A percentile compares a stretch with the other conserved stretches of the same genome.
These are phyloP conservation scores for Calcarisporium arbuscula DNA, from an alignment of 2,329 filamentous ascomycete genomes.

Conservation along the genomic window DNA sequence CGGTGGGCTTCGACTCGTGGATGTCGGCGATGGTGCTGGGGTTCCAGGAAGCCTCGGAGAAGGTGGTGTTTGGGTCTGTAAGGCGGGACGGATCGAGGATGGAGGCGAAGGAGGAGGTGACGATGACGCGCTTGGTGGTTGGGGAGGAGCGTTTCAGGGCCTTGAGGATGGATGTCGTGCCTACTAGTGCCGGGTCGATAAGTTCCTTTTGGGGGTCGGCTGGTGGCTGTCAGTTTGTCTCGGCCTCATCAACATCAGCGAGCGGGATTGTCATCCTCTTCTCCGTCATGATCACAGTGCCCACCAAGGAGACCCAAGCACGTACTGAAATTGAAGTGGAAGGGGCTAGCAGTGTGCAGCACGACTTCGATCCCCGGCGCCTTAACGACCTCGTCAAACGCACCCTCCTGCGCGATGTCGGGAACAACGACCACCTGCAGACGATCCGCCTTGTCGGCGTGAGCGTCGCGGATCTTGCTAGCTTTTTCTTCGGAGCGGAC, in stretches of 20 bases:
- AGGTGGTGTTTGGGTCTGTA: constrained; percentile 31
- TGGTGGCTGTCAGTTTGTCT: constrained; percentile 8
- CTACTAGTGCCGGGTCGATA: constrained; percentile 51
- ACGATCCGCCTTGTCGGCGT: constrained; percentile 38
- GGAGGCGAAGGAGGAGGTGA: constrained; percentile 52
- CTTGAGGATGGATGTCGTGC: constrained; percentile 63
- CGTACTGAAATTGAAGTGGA: constrained; percentile 46
- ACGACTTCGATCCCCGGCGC: constrained; percentile 47
- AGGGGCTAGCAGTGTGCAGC: constrained; percentile 55
- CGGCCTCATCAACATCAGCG: neutral
- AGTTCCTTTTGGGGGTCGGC: constrained; percentile 46
- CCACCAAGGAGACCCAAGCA: no score
- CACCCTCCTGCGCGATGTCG: constrained; percentile 66
- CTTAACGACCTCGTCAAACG: constrained; percentile 61
- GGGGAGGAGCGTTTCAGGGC: constrained; percentile 56
- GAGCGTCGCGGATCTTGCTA: constrained; percentile 34
- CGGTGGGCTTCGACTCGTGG: constrained; percentile 29
- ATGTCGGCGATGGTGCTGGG: constrained; percentile 41
- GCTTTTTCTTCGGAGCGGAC: constrained; percentile 50
- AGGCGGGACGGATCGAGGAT: constrained; percentile 35
- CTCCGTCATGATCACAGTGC: no score
- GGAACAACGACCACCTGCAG: constrained; percentile 58
- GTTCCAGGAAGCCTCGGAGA: constrained; percentile 47
- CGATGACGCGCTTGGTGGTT: constrained; percentile 63
- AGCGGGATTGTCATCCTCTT: no score